Evolutionary conservation across 495 filamentous ascomycete genomes (phyloP), one percentile per base, ranked within the genome.

Genomic region (Trichoderma erinaceum): DNA sequence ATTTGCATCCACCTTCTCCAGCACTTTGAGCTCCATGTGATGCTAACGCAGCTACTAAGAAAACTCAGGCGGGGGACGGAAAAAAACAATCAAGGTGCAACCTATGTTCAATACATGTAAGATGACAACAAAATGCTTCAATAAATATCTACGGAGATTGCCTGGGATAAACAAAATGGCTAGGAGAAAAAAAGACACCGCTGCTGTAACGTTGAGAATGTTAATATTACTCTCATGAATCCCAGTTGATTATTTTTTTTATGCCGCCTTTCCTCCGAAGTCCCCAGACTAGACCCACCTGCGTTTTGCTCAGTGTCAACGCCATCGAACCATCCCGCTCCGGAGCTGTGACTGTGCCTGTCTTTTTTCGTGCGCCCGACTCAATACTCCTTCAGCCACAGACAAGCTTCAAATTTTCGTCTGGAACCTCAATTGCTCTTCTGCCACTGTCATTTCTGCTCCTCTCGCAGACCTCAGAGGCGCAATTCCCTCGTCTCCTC

Each of bases 341-440:
- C 16, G 35, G 35, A 61, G 11, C 23, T 61, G 23, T 61, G 56
- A 61, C 56, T 61, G 56, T 61, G 29, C 56, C 56, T 61, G n/a
- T 12, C n/a, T 11, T 61, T 18, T 13, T 15, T 38, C 35, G 35
- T 38, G 3, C 16, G 56, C 29, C 56, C 27, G 56, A 32, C 56
- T 61, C 4, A 38, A 38, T 38, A 38, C 2, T 10, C 35, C 5
- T 38, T 38, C 35, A 23, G 6, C 56, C 56, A 21, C 25, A 25
- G 29, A 13, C n/a, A 25, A 48, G 44, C n/a, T 48, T 48, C 44
- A 18, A 13, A 38, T 48, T 13, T 48, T n/a, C n/a, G 15, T n/a
- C n/a, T 48, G 44, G 4, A 48, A 16, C 44, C 44, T 48, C 35
- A 38, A 38, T 38, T 38, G 35, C 5, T 5, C 35, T 25, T 21